Conservation (phyloP, 2,329 filamentous ascomycete genomes). For the Talaromyces piceae region DNA sequence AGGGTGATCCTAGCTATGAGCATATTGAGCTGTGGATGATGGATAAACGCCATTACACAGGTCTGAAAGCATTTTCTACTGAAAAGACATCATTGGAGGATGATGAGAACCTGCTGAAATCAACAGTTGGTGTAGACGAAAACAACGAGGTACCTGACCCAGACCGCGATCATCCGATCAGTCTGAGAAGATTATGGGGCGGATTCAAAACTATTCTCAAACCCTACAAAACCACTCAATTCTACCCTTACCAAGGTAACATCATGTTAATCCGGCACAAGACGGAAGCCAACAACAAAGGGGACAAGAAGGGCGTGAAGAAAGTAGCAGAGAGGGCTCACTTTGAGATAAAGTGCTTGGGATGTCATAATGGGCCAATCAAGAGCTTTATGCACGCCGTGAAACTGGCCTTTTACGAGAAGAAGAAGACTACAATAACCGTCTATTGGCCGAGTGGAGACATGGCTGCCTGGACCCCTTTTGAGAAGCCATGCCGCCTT, state of each 20-base stretch:
- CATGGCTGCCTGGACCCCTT: conserved; percentile 48
- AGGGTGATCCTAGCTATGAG: conserved; percentile 51
- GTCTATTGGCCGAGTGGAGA: conserved; percentile 47
- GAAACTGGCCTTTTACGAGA: conserved; percentile 45
- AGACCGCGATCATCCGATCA: conserved; percentile 11
- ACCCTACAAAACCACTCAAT: conserved; percentile 13
- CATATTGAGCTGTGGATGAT: conserved; percentile 55
- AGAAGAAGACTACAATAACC: conserved; percentile 39
- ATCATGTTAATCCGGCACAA: conserved; percentile 13
- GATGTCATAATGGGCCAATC: conserved; percentile 11
- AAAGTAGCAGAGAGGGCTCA: conserved; percentile 4
- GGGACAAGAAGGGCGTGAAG: conserved; percentile 2
- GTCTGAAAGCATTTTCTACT: conserved; percentile 50
- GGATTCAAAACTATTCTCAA: conserved; percentile 19
- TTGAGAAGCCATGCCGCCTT: conserved; percentile 60
- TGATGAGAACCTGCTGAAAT: conserved; percentile 28
- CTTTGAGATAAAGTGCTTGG: conserved; percentile 14
- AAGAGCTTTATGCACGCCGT: conserved; percentile 34
- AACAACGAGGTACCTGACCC: conserved; percentile 5
- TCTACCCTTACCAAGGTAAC: conserved; percentile 13
- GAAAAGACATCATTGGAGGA: conserved; percentile 49
- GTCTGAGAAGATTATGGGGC: conserved; percentile 12
- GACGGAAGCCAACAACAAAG: background rate
- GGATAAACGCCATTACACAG: conserved; percentile 41
- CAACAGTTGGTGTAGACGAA: conserved; percentile 1